These are phyloP conservation scores for Solanum chmielewskii DNA, from an alignment of 257 asterid species.

Conservation along the genomic window DNA sequence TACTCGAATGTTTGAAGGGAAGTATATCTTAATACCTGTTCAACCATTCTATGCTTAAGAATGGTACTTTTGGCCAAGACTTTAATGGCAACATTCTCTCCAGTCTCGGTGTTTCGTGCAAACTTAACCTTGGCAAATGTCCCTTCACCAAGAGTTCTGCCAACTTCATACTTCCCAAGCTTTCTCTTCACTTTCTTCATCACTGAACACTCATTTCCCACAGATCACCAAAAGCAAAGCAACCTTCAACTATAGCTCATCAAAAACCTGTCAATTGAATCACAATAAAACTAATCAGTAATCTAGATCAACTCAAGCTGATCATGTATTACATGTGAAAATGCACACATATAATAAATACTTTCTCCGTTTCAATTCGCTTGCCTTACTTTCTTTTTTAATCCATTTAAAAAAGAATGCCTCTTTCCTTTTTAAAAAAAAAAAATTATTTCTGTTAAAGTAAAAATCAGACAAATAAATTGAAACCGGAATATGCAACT, in stretches of 20 bases:
- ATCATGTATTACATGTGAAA: neutral
- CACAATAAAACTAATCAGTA: neutral
- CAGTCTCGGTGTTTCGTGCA: constrained; percentile 61
- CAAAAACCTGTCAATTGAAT: neutral
- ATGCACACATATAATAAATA: neutral
- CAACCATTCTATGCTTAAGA: constrained; percentile 87
- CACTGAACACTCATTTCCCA: constrained; percentile 23
- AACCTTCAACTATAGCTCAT: neutral
- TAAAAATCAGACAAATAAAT: neutral
- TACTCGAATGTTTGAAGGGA: neutral
- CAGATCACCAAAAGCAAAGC: neutral
- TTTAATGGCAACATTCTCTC: constrained; percentile 77
- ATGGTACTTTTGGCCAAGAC: constrained; percentile 78
- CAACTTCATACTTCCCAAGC: constrained; percentile 84
- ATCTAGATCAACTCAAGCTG: neutral
- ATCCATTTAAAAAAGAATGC: neutral
- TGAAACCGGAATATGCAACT: neutral
- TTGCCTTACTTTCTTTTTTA: neutral
- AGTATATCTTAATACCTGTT: constrained; percentile 39
- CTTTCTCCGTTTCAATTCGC: neutral
- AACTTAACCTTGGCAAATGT: constrained; percentile 91
- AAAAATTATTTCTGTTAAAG: neutral
- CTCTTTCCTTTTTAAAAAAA: neutral
- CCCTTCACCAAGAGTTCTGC: constrained; percentile 86
- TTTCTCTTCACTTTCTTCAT: constrained; percentile 53